Evolutionary conservation across 1,284 basidiomycete genomes (phyloP).

Genomic region (Microbotryum violaceum): DNA sequence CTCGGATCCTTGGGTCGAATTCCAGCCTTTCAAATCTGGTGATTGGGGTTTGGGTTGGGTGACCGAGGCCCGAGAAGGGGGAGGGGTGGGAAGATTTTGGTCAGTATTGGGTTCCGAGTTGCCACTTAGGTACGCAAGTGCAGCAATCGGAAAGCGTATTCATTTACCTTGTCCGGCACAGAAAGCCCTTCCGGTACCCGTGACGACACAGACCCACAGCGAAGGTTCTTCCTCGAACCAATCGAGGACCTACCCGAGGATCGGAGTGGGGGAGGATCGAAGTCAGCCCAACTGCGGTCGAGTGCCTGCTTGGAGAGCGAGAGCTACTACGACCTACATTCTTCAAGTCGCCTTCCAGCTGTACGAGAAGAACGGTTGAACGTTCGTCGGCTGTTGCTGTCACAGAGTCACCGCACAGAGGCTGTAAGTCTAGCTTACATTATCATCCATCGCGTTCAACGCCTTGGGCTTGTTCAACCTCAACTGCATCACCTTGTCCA

Average conservation of each 20-base stretch:
- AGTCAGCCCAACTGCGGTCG: no score
- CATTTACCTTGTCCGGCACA: slow-evolving; percentile 64
- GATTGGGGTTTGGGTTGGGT: neutral
- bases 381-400: no score
- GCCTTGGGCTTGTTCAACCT: slow-evolving; percentile 64
- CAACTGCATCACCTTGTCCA: slow-evolving; percentile 60
- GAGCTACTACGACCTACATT: no score
- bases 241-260: slow-evolving; percentile 47
- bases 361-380: no score
- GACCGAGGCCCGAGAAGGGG: no score
- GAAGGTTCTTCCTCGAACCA: slow-evolving; percentile 69
- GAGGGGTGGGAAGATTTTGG: neutral
- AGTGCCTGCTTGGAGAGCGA: no score
- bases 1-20: slow-evolving; percentile 10
- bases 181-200: slow-evolving; percentile 66
- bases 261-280: no score
- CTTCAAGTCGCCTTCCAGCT: no score
- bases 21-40: slow-evolving; percentile 27
- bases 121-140: neutral
- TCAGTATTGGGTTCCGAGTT: neutral
- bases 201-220: slow-evolving; percentile 69
- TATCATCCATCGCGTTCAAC: slow-evolving; percentile 60
- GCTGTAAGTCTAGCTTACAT: neutral
- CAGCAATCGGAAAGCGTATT: slow-evolving; percentile 40
- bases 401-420: no score